phyloP scores from a whole-genome alignment of 495 filamentous ascomycete genomes.

The Lepraria neglecta region DNA sequence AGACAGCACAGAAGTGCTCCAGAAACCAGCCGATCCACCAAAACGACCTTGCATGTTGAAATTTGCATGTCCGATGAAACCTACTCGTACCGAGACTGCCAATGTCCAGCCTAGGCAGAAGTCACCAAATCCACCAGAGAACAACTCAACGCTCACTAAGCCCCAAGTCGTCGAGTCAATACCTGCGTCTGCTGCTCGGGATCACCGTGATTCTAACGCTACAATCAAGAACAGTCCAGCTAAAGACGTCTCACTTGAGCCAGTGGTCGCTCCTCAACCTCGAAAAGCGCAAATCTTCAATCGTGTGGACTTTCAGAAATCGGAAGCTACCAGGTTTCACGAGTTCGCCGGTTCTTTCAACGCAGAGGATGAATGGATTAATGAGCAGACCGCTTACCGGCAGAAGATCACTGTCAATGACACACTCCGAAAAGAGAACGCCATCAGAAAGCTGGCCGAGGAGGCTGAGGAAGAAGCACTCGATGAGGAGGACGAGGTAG shows the following conservation, averaged over 20 bases:
- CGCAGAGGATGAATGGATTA: constrained; percentile 82
- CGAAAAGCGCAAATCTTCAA: constrained; percentile 16
- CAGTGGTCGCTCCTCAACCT: constrained; percentile 2
- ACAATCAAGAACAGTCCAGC: constrained; percentile 14
- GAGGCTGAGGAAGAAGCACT: constrained; percentile 85
- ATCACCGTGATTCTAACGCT: constrained; percentile 40
- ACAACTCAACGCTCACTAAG: neutral
- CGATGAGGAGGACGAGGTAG: constrained; percentile 62
- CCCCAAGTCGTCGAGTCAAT: neutral
- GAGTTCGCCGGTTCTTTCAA: constrained; percentile 82
- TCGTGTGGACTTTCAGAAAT: constrained; percentile 47
- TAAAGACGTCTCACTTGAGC: neutral
- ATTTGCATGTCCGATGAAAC: constrained; percentile 53
- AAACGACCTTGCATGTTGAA: constrained; percentile 52
- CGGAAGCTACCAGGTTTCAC: constrained; percentile 74
- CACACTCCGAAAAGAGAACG: constrained; percentile 83
- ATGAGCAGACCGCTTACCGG: constrained; percentile 53
- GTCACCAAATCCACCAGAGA: neutral
- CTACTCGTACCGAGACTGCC: constrained; percentile 27
- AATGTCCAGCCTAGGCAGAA: neutral
- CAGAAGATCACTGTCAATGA: constrained; percentile 79
- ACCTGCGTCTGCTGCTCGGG: neutral
- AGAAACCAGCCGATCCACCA: constrained; percentile 23
- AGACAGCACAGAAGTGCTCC: neutral
- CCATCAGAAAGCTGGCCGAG: constrained; percentile 77